A percentile compares a stretch with the other conserved stretches of the same genome.
Conservation (phyloP, 495 filamentous ascomycete genomes). For the Hyaloscypha hepaticicola region DNA sequence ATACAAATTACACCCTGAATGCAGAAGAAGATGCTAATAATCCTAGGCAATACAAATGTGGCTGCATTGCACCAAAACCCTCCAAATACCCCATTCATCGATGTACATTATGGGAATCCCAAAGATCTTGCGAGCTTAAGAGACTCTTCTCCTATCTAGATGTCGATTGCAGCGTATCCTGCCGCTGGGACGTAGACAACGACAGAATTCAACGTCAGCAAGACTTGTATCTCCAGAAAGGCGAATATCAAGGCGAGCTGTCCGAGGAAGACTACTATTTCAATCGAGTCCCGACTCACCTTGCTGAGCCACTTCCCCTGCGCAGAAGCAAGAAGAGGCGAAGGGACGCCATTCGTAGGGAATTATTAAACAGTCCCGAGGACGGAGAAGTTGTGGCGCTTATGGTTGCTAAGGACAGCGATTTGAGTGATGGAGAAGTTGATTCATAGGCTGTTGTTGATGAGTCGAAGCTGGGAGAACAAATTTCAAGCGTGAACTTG, state of each 20-base stretch:
- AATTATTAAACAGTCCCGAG: background rate
- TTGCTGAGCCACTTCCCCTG: background rate
- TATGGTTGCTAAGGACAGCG: background rate
- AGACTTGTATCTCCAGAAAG: background rate
- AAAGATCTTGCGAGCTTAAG: background rate
- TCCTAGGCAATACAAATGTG: conserved; percentile 5
- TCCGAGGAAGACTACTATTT: background rate
- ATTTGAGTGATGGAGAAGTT: background rate
- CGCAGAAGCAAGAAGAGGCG: background rate
- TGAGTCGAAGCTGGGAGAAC: background rate
- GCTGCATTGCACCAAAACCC: background rate
- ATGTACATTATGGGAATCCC: background rate
- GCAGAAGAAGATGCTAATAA: background rate
- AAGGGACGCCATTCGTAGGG: background rate
- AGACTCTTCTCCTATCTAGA: background rate
- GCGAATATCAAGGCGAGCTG: background rate
- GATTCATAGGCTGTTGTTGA: background rate
- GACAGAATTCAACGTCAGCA: background rate
- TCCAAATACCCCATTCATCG: background rate
- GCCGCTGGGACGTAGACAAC: background rate
- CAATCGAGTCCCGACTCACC: background rate
- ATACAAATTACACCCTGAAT: background rate
- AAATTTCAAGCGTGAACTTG: background rate
- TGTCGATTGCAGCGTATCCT: background rate
- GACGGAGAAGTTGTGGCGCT: background rate